Evolutionary conservation across 2,329 filamentous ascomycete genomes (phyloP).

Genomic region (Lithohypha guttulata): DNA sequence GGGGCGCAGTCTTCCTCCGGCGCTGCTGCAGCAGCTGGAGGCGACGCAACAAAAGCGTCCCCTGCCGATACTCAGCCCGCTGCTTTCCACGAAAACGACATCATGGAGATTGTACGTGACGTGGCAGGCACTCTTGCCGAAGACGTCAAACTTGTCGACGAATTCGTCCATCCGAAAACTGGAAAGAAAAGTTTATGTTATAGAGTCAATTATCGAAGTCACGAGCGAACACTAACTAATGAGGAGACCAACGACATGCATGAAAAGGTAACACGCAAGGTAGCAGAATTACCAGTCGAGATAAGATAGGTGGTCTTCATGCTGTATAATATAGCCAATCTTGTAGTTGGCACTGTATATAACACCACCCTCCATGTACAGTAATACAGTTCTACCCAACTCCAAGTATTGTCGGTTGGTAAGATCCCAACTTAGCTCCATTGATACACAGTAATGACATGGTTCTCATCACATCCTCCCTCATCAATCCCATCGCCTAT

Average conservation of each 20-base stretch:
- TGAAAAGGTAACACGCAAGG: constrained; percentile 49
- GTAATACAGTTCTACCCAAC: too few relatives aligned
- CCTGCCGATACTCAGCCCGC: constrained; percentile 28
- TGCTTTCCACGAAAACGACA: constrained; percentile 81
- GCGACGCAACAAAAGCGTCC: constrained; percentile 28
- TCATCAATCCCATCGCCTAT: too few relatives aligned
- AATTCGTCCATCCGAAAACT: constrained; percentile 81
- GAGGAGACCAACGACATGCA: constrained; percentile 70
- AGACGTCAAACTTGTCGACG: constrained; percentile 72
- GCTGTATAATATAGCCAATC: too few relatives aligned
- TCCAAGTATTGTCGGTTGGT: too few relatives aligned
- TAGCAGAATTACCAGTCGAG: constrained; percentile 68
- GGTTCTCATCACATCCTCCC: too few relatives aligned
- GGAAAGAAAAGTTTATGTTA: constrained; percentile 79
- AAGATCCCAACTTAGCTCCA: too few relatives aligned
- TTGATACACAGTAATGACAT: too few relatives aligned
- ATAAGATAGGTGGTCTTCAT: constrained; percentile 50
- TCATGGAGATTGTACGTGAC: constrained; percentile 88
- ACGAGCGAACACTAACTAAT: constrained; percentile 83
- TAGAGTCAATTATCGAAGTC: constrained; percentile 81
- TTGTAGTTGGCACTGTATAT: too few relatives aligned
- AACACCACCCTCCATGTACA: too few relatives aligned
- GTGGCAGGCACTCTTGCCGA: constrained; percentile 76
- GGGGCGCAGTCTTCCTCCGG: constrained; percentile 34
- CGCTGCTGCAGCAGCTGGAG: constrained; percentile 23